phyloP scores from a whole-genome alignment of 139 green algal genomes.

The Chlamydomonas sp. region DNA sequence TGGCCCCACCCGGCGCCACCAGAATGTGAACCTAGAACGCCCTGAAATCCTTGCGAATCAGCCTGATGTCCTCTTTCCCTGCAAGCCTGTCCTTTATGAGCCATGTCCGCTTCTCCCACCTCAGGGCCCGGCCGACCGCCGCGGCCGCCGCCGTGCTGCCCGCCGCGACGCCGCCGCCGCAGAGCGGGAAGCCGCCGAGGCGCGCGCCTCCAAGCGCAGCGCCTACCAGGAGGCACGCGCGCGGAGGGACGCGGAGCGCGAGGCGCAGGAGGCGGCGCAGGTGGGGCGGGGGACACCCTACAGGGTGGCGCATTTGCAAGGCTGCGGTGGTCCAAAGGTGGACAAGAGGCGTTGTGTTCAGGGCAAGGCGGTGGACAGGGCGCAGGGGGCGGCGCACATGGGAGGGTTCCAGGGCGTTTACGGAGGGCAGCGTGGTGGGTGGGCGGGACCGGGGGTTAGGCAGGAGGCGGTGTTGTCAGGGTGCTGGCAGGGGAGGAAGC shows the following conservation, averaged over 20 bases:
- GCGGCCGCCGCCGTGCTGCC: conserved; percentile 24
- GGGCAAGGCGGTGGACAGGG: background rate
- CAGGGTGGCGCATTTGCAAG: too few relatives aligned
- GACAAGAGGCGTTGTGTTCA: background rate
- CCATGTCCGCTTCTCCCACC: background rate
- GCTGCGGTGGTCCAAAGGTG: too few relatives aligned
- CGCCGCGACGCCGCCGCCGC: conserved; percentile 40
- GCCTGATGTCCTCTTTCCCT: background rate
- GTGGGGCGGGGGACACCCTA: conserved; percentile 20
- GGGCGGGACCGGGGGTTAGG: background rate
- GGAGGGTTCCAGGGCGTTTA: too few relatives aligned
- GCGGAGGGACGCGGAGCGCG: conserved; percentile 69
- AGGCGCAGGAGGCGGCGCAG: conserved; percentile 74
- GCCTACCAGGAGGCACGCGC: conserved; percentile 70
- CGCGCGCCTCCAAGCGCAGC: conserved; percentile 36
- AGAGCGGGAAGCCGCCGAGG: conserved; percentile 32
- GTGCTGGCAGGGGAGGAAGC: too few relatives aligned
- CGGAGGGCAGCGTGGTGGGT: background rate
- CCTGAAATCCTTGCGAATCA: too few relatives aligned
- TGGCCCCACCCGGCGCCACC: background rate
- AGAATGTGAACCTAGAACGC: background rate
- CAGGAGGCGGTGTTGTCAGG: background rate
- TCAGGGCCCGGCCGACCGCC: background rate
- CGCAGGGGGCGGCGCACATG: background rate
- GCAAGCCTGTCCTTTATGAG: background rate